Conservation (phyloP, 2,329 filamentous ascomycete genomes). For the Microdochium bolleyi region DNA sequence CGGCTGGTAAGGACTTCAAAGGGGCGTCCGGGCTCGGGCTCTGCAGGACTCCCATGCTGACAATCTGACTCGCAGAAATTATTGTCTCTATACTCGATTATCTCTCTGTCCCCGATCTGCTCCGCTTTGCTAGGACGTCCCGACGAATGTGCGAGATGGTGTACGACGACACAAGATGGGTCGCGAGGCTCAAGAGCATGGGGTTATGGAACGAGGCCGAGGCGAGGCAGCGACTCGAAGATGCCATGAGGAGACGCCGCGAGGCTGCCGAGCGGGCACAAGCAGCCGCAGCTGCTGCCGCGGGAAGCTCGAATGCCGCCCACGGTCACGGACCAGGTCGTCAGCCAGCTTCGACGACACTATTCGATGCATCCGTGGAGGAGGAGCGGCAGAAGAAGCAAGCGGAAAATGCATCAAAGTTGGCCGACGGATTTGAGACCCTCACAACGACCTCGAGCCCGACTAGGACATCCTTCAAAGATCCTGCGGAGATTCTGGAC, state of each 20-base stretch:
- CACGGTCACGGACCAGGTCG: constrained; percentile 20
- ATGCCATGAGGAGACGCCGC: constrained; percentile 52
- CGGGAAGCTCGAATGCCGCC: constrained; percentile 8
- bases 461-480: constrained; percentile 38
- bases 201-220: constrained; percentile 87
- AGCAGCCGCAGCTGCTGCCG: constrained; percentile 8
- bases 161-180: constrained; percentile 95
- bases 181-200: constrained; percentile 77
- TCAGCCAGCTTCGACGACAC: constrained; percentile 33
- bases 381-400: constrained; percentile 46
- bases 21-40: not conserved
- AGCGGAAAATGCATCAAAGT: constrained; percentile 22
- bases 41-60: constrained; percentile 2
- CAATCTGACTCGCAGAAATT: constrained; percentile 54
- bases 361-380: constrained; percentile 68
- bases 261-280: constrained; percentile 38
- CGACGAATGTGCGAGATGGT: constrained; percentile 94
- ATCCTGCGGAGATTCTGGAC: constrained; percentile 57
- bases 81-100: constrained; percentile 84
- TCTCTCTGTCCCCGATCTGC: constrained; percentile 75
- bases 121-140: constrained; percentile 78
- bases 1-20: constrained; percentile 55
- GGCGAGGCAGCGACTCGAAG: constrained; percentile 73
- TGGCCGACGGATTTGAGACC: constrained; percentile 70
- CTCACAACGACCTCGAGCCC: constrained; percentile 46